A percentile compares a stretch with the other conserved stretches of the same genome.
phyloP scores from a whole-genome alignment of 495 filamentous ascomycete genomes.

The Talaromyces trachyspermus region DNA sequence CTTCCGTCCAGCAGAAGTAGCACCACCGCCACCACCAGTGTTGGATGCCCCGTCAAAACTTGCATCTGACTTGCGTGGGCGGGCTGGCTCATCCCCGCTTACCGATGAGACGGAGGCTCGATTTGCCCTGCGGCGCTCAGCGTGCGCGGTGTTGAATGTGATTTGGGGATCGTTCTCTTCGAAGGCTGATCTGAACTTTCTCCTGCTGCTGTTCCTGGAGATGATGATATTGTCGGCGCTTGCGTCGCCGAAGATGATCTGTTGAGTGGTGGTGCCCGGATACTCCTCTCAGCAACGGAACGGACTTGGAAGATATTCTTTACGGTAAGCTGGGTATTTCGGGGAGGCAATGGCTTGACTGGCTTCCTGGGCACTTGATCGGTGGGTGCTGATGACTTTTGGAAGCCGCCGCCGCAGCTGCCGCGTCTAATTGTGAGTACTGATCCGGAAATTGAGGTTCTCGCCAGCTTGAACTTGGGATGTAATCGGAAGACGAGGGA shows the following conservation, averaged over 20 bases:
- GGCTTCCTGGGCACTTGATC: not conserved
- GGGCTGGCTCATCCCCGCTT: constrained; percentile 21
- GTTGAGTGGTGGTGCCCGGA: not conserved
- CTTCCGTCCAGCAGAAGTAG: constrained; percentile 20
- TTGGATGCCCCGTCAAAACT: constrained; percentile 14
- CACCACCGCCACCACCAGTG: too few relatives aligned
- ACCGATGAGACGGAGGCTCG: constrained; percentile 21
- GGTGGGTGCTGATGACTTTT: not conserved
- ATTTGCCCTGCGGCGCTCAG: constrained; percentile 10
- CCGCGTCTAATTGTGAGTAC: not conserved
- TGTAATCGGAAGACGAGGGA: constrained; percentile 1
- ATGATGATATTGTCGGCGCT: constrained; percentile 9
- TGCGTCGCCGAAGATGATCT: constrained; percentile 8
- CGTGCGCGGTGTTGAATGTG: constrained; percentile 20
- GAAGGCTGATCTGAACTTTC: not conserved
- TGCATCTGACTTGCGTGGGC: constrained; percentile 22
- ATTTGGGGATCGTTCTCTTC: constrained; percentile 2
- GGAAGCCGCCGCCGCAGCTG: constrained; percentile 2
- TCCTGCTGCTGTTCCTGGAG: not conserved
- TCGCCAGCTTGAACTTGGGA: constrained; percentile 10
- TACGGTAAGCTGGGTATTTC: constrained; percentile 2
- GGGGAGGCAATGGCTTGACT: constrained; percentile 3
- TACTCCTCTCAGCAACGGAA: not conserved
- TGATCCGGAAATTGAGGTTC: constrained; percentile 10
- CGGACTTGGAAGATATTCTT: constrained; percentile 6